Evolutionary conservation across 176 grass and related monocot species (phyloP), one percentile per base, ranked within the genome.

Genomic region (Avena sativa): DNA sequence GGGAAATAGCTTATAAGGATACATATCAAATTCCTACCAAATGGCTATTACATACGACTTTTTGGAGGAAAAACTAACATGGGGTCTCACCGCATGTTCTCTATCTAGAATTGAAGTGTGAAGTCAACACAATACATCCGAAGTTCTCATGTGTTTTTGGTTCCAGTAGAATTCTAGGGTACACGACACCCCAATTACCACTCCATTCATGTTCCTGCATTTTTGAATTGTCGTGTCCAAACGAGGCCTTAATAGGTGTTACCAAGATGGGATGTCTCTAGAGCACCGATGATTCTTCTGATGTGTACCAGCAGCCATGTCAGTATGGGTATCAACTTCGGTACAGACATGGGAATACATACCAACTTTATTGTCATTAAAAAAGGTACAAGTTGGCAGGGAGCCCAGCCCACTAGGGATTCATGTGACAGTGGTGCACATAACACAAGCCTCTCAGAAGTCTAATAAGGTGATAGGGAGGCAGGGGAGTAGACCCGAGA

Each of bases 131-230:
- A 13, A 20, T 19, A 36, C 30, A 34, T 32, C 30, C 34, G 74
- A 77, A 20, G 15, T 57, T 78, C 34, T 57, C 75, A 34, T 40
- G 52, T 58, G 51, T 55, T 78, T 78, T 78, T 38, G 16, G 71
- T 48, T 74, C 43, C 44, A 48, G 20, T 48, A 47, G 43, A 21
- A 23, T 74, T 74, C 20, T 7, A 50, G 71, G 46, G 10, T 56
- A 58, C 52, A 78, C 20, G 30, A n/a, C 16, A 78, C 15, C 10
- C 17, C 23, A 76, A 76, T 52, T 52, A 51, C 46, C 49, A 49
- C 52, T 46, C 48, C 48, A 53, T 76, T 53, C 65, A 51, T 59
- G 34, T 78, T 58, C 32, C 32, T 78, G 14, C 2, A 3, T 78
- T 78, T 78, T 78, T 11, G 23, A 53, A 16, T 53, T 52, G 25